These are phyloP conservation scores for Cercospora sesami DNA, from an alignment of 2,329 filamentous ascomycete species.

Conservation along the genomic window DNA sequence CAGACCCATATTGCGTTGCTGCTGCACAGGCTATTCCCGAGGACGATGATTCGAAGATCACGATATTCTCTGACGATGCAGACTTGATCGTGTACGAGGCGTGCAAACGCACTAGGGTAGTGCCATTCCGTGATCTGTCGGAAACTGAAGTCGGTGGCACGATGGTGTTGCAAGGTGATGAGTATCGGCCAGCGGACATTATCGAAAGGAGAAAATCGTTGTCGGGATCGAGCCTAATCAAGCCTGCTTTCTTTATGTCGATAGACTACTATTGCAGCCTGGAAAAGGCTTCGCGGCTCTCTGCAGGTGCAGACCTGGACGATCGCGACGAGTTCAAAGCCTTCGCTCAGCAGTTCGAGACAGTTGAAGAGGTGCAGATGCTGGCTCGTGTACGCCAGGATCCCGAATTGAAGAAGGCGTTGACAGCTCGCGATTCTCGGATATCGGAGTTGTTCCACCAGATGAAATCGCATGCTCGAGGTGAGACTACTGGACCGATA, in stretches of 20 bases:
- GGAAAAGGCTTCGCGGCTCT: conserved; percentile 22
- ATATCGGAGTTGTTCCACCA: conserved; percentile 51
- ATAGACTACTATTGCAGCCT: conserved; percentile 38
- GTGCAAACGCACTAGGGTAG: conserved; percentile 60
- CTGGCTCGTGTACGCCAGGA: conserved; percentile 14
- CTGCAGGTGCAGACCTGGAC: neutral
- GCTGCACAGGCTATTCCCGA: conserved; percentile 55
- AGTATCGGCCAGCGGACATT: conserved; percentile 48
- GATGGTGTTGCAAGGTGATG: conserved; percentile 37
- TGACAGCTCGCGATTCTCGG: conserved; percentile 21
- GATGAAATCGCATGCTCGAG: conserved; percentile 32
- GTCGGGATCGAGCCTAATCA: conserved; percentile 35
- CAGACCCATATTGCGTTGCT: conserved; percentile 75
- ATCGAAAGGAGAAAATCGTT: conserved; percentile 41
- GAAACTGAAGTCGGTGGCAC: conserved; percentile 10
- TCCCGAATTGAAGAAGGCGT: neutral
- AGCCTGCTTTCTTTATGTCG: conserved; percentile 45
- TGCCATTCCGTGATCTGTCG: conserved; percentile 68
- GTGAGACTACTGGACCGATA: conserved; percentile 29
- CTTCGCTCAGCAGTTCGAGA: conserved; percentile 22
- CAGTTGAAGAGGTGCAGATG: conserved; percentile 4
- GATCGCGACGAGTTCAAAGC: conserved; percentile 14
- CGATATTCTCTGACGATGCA: conserved; percentile 79
- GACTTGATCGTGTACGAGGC: conserved; percentile 78
- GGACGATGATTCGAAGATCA: conserved; percentile 28